A percentile compares a stretch with the other conserved stretches of the same genome.
These are phyloP conservation scores for Parachlorella kessleri DNA, from an alignment of 139 green algal genomes.

Conservation along the genomic window DNA sequence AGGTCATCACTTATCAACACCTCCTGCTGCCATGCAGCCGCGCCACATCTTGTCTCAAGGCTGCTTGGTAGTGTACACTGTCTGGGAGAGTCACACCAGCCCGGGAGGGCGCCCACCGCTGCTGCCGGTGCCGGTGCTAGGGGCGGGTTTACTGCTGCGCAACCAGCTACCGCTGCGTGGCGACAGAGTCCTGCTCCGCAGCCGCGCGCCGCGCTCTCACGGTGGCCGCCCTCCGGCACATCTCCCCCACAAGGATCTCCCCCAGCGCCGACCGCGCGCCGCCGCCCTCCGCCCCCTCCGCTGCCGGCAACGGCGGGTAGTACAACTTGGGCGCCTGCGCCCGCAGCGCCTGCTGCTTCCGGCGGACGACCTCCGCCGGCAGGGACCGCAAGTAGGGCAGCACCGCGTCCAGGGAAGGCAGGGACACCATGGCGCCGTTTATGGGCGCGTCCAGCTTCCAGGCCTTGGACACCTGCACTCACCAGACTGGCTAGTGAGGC, in stretches of 20 bases:
- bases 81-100: too few relatives aligned
- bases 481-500: background rate
- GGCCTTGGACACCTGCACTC: conserved; percentile 19
- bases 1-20: too few relatives aligned
- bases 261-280: background rate
- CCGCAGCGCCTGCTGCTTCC: conserved; percentile 14
- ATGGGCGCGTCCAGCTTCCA: conserved; percentile 38
- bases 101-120: too few relatives aligned
- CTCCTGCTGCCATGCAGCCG: too few relatives aligned
- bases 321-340: conserved; percentile 38
- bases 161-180: too few relatives aligned
- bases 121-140: too few relatives aligned
- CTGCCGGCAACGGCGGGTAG: conserved; percentile 15
- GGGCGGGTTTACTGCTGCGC: too few relatives aligned
- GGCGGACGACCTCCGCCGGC: conserved; percentile 5
- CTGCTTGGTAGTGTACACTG: too few relatives aligned
- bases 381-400: conserved; percentile 28
- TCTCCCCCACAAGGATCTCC: background rate
- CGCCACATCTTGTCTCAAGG: too few relatives aligned
- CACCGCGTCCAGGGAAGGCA: conserved; percentile 22
- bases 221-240: too few relatives aligned
- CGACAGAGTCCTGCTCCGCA: too few relatives aligned
- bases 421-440: background rate
- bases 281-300: background rate
- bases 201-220: too few relatives aligned